Base-by-base conservation (phyloP, 108 stramenopile genomes). In the Nitzschia putrida region DNA sequence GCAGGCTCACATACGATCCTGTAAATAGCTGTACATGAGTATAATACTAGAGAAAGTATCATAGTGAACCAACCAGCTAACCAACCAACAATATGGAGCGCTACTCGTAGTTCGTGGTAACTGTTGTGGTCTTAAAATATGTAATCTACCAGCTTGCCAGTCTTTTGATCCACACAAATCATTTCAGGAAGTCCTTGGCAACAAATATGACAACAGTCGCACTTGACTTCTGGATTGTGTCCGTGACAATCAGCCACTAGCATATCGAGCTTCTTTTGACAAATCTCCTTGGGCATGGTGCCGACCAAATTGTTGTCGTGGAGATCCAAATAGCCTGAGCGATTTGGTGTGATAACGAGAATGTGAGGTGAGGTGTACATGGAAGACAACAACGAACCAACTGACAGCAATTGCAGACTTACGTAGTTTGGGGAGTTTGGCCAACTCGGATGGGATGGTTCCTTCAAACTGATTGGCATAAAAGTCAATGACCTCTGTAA, bases 121-220 rank as follows among this genome's bases (percentile, higher is more conserved):
- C 14, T 60, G n/a, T 39, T 60, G n/a, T 41, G 59, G n/a, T 41
- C 14, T 60, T 55, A 74, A 42, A 74, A 47, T 22, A 66, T 38
- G 52, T 61, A 61, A 55, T 61, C 47, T 4, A 84, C 74, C 55
- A 72, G 53, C 34, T 77, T 56, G 23, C 70, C 69, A 5, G 80
- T 82, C 49, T 72, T 76, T 22, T 69, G 47, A 51, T 84, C 83
- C 8, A 80, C 73, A 54, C 83, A 84, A 52, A 71, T 78, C 64
- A 77, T 64, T 22, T 77, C 67, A 1, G 83, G 82, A 12, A 83
- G 55, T 20, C 86, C 86, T 29, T 71, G 45, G 60, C 86, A 87
- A 56, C 86, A 87, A 38, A 82, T 65, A n/a, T 80, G 81, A 56
- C 83, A 84, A 42, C 86, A 87, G 54, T 79, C 77, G 65, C 86